Evolutionary conservation across 1,284 basidiomycete genomes (phyloP).

Genomic region (Austroboletus novae-zelandiae): DNA sequence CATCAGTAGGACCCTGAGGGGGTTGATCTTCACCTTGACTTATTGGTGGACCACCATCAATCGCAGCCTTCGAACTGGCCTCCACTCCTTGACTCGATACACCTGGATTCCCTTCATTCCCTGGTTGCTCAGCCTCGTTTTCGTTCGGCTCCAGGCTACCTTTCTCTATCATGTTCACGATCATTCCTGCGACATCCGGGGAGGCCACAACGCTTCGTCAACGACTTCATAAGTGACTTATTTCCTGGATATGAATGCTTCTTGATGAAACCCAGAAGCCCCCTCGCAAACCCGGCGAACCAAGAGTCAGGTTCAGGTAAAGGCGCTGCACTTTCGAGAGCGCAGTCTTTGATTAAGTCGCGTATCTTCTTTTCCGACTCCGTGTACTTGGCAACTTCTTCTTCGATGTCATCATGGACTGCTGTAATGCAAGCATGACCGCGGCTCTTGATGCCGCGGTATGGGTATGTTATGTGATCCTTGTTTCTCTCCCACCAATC

Average conservation of each 20-base stretch:
- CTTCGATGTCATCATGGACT: conserved; percentile 22
- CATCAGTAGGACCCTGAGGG: too few relatives aligned
- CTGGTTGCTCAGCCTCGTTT: neutral
- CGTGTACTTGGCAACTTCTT: conserved; percentile 22
- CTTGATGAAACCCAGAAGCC: conserved; percentile 21
- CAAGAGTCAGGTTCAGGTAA: conserved; percentile 16
- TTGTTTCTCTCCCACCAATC: conserved; percentile 39
- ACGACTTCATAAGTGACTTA: conserved; percentile 21
- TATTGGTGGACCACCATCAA: too few relatives aligned
- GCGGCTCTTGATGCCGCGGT: conserved; percentile 30
- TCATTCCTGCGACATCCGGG: conserved; percentile 23
- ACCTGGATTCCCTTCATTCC: neutral
- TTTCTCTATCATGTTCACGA: conserved; percentile 25
- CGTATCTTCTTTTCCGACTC: conserved; percentile 24
- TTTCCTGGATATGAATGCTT: conserved; percentile 12
- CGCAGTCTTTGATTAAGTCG: conserved; percentile 14
- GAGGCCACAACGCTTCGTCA: conserved; percentile 28
- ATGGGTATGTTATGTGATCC: conserved; percentile 24
- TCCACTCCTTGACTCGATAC: too few relatives aligned
- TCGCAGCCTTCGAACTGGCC: too few relatives aligned
- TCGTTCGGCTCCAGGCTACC: conserved; percentile 7
- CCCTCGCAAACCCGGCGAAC: conserved; percentile 16
- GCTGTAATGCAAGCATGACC: conserved; percentile 42
- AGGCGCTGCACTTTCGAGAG: conserved; percentile 16
- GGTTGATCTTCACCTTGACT: too few relatives aligned